Evolutionary conservation across 371 early-diverging fungal species (phyloP), one percentile per base, ranked within the genome.

Genomic region (Mortierella polycephala): DNA sequence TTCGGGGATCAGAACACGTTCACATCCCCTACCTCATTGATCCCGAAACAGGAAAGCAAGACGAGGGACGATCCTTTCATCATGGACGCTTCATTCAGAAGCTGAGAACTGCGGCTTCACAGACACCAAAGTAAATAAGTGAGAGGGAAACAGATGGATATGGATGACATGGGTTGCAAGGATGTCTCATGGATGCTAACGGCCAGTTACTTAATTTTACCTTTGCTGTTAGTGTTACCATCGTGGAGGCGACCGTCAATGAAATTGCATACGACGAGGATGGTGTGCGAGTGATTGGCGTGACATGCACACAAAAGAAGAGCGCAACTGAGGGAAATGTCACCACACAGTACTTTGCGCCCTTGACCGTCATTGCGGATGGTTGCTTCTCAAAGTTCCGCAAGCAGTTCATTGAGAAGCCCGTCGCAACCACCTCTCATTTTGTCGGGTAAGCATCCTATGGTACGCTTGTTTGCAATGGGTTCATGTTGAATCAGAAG

Each of bases 321-420:
- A 55, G 62, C 40, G 18, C 40, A 44, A n/a, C 77, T 30, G 65
- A 23, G 7, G 53, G 62, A 10, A 56, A 54, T 18, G 59, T 67
- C 63, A 68, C 60, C 20, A 51, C 60, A 2, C 37, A 67, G 60
- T 80, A 64, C 47, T 83, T 81, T 80, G 95, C 94, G 5, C 90
- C 93, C 8, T 77, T 96, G 21, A 94, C 94, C 0, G 77, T 96
- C 57, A 90, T 96, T 20, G 93, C 92, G 3, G 97, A 98, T 80
- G 98, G 98, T 20, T 92, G 95, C 68, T 95, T 95, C 65, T 96
- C 96, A 63, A 96, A 95, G 82, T 98, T 98, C 85, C 88, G 98
- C 57, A 94, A 92, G 67, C 87, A 92, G 40, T 86, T 87, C 52
- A 87, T 88, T 20, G 58, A 80, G 1, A 86, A 80, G 61, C 70